phyloP scores from a whole-genome alignment of 2,329 filamentous ascomycete genomes.

The Cladosporium velox region DNA sequence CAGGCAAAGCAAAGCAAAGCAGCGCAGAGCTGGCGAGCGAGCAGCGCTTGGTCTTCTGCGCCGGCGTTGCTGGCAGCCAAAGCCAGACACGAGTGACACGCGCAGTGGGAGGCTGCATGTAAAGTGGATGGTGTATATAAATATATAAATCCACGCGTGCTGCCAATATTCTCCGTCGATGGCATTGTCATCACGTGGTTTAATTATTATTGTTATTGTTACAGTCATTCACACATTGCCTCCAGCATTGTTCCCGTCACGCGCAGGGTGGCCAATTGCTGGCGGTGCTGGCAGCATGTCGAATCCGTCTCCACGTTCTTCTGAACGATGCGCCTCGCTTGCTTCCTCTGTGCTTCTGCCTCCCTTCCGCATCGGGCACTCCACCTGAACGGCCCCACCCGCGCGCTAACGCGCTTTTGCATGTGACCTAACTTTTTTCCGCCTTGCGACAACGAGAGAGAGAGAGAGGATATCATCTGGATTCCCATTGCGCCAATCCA shows the following conservation, averaged over 20 bases:
- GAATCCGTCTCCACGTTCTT: neutral
- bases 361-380: neutral
- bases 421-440: conserved; percentile 18
- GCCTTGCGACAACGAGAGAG: conserved; percentile 13
- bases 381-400: neutral
- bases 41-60: neutral
- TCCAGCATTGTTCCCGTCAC: neutral
- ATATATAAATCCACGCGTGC: neutral
- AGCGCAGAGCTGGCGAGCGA: neutral
- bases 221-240: neutral
- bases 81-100: neutral
- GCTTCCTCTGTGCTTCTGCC: neutral
- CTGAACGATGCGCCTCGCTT: neutral
- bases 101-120: neutral
- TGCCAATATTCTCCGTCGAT: neutral
- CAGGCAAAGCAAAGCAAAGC: neutral
- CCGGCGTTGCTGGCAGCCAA: neutral
- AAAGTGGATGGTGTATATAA: neutral
- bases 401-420: conserved; percentile 7
- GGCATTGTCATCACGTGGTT: neutral
- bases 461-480: neutral
- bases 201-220: too few relatives aligned
- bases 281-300: neutral
- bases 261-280: neutral
- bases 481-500: neutral